These are phyloP conservation scores for Zasmidium citrigriseum DNA, from an alignment of 2,329 filamentous ascomycete species.

Conservation along the genomic window DNA sequence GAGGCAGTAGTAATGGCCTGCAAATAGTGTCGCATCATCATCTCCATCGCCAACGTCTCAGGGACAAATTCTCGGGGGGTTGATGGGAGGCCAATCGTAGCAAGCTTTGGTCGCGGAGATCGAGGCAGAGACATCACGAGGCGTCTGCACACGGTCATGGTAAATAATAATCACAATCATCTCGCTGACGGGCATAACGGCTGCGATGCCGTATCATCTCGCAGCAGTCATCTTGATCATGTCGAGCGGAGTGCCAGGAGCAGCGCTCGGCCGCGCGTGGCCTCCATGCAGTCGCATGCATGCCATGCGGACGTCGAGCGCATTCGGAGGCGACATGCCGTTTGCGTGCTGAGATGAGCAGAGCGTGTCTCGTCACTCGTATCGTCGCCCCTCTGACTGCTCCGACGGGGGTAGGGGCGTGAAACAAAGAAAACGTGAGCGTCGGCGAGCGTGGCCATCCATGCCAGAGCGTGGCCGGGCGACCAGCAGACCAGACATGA, in stretches of 20 bases:
- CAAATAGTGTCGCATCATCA: constrained; percentile 3
- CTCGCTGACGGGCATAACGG: background rate
- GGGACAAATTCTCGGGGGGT: background rate
- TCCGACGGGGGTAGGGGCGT: constrained; percentile 13
- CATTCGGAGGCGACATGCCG: constrained; percentile 3
- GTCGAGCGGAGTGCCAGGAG: background rate
- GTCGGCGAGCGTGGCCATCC: constrained; percentile 16
- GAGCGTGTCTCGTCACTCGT: background rate
- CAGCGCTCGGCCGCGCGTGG: constrained; percentile 3
- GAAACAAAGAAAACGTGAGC: constrained; percentile 21
- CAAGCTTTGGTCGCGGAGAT: background rate
- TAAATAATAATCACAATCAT: background rate
- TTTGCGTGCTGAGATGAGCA: constrained; percentile 14
- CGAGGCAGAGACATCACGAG: constrained; percentile 3
- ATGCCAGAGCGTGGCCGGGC: constrained; percentile 3
- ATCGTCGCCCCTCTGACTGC: background rate
- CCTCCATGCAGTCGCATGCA: constrained; percentile 3
- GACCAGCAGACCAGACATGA: too few relatives aligned
- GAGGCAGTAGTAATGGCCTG: background rate
- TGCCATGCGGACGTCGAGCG: too few relatives aligned
- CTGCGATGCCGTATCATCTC: background rate
- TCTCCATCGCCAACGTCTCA: background rate
- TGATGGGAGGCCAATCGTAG: background rate
- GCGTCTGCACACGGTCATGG: background rate
- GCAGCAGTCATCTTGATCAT: background rate